These are phyloP conservation scores for Myxozyma mucilagina DNA, from an alignment of 805 yeast species.

Conservation along the genomic window DNA sequence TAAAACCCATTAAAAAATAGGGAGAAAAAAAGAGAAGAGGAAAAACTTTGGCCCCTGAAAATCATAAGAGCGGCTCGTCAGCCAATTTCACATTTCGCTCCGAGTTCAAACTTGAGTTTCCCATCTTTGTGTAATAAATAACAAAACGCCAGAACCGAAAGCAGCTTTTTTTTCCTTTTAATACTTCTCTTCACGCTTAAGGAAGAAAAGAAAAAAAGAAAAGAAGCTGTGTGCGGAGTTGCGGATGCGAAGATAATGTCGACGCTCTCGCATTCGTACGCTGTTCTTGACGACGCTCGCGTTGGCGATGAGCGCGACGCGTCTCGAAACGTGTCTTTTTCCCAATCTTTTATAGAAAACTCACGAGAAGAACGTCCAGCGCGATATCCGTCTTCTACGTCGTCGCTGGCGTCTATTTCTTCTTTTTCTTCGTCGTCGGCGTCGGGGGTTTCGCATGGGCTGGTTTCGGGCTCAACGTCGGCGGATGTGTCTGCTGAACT, in stretches of 20 bases:
- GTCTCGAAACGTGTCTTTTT: background rate
- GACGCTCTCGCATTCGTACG: slow-evolving; percentile 1
- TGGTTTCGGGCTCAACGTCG: background rate
- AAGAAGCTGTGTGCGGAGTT: too few species aligned
- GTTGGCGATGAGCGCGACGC: background rate
- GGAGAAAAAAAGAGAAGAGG: background rate
- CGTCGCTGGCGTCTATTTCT: background rate
- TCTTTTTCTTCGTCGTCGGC: background rate
- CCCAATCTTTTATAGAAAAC: background rate
- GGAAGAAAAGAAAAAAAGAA: too few species aligned
- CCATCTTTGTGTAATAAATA: too few species aligned
- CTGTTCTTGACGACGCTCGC: background rate
- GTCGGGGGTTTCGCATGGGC: too few species aligned
- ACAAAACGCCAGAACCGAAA: too few species aligned
- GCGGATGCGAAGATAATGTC: background rate
- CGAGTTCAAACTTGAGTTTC: background rate
- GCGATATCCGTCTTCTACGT: background rate
- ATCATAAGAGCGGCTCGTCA: background rate
- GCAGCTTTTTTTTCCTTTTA: too few species aligned
- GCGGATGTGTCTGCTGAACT: background rate
- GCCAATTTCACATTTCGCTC: background rate
- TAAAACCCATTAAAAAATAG: background rate
- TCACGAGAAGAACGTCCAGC: background rate
- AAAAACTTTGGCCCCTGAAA: slow-evolving; percentile 6
- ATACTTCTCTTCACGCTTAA: too few species aligned